A percentile compares a stretch with the other conserved stretches of the same genome.
These are phyloP conservation scores for Scytalidium sp. DNA, from an alignment of 2,329 filamentous ascomycete genomes.

Conservation along the genomic window DNA sequence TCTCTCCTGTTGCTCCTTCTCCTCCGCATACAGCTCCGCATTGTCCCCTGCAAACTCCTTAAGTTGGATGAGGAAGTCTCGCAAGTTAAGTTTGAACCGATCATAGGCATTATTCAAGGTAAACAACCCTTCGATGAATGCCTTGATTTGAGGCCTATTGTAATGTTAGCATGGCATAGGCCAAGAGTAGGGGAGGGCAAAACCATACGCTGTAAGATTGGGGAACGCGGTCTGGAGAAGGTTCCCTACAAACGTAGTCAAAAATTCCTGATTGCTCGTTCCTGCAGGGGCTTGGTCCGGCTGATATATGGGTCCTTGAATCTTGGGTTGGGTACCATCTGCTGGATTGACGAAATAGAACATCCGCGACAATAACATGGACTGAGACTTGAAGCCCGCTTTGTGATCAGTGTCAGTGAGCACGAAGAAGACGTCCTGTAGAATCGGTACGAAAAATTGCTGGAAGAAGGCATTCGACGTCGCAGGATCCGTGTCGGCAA, in stretches of 20 bases:
- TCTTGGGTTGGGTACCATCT: slow-evolving; percentile 70
- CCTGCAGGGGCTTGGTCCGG: slow-evolving; percentile 78
- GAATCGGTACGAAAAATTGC: slow-evolving; percentile 91
- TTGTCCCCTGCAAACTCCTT: slow-evolving; percentile 98
- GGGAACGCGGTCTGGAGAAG: slow-evolving; percentile 87
- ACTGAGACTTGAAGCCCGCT: slow-evolving; percentile 97
- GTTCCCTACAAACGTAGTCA: slow-evolving; percentile 81
- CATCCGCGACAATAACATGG: slow-evolving; percentile 88
- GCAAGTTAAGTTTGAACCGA: slow-evolving; percentile 92
- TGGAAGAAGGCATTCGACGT: slow-evolving; percentile 97
- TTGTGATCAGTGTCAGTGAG: slow-evolving; percentile 98
- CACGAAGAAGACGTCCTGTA: slow-evolving; percentile 98
- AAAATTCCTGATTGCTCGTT: slow-evolving; percentile 86
- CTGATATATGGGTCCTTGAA: slow-evolving; percentile 87
- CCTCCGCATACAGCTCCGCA: slow-evolving; percentile 86
- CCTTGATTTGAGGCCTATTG: slow-evolving; percentile 76
- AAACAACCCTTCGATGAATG: slow-evolving; percentile 89
- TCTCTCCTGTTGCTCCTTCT: slow-evolving; percentile 87
- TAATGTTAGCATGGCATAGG: slow-evolving; percentile 31
- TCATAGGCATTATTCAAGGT: slow-evolving; percentile 83
- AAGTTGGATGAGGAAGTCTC: slow-evolving; percentile 94
- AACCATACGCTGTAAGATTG: slow-evolving; percentile 81
- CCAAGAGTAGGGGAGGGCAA: neutral
- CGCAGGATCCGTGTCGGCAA: slow-evolving; percentile 82
- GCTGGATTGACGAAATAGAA: slow-evolving; percentile 88